Percentiles rank a stretch among this genome's conserved stretches.
Evolutionary conservation across 305 asterid genomes (phyloP).

Genomic region (Stenogyne calaminthoides): DNA sequence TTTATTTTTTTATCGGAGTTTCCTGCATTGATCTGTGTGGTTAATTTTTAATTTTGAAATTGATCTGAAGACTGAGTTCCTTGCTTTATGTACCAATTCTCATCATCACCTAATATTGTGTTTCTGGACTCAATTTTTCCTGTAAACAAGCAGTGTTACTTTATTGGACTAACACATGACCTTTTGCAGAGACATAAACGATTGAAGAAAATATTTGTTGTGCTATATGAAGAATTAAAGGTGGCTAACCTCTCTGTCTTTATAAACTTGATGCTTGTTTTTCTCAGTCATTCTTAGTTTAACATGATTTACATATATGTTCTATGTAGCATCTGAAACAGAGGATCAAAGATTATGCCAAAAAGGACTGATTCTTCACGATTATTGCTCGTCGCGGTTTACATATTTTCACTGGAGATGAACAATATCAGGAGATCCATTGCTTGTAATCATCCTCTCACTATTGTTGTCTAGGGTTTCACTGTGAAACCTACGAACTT

Average conservation of each 20-base stretch:
- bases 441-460: slow-evolving; percentile 15
- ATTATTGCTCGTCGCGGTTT: slow-evolving; percentile 9
- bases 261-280: slow-evolving; percentile 20
- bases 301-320: slow-evolving; percentile 25
- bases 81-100: slow-evolving; percentile 6
- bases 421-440: slow-evolving; percentile 5
- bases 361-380: slow-evolving; percentile 38
- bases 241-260: slow-evolving; percentile 43
- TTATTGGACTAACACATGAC: slow-evolving; percentile 33
- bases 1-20: slow-evolving; percentile 14
- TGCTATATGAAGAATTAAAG: slow-evolving; percentile 85
- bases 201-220: slow-evolving; percentile 66
- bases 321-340: slow-evolving; percentile 75
- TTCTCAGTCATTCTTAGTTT: slow-evolving; percentile 14
- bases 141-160: not conserved
- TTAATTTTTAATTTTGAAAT: slow-evolving; percentile 7
- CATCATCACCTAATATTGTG: slow-evolving; percentile 7
- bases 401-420: slow-evolving; percentile 6
- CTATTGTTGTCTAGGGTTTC: slow-evolving; percentile 26
- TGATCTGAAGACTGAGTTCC: slow-evolving; percentile 15
- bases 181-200: slow-evolving; percentile 78
- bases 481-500: slow-evolving; percentile 22
- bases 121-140: slow-evolving; percentile 10
- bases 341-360: slow-evolving; percentile 75
- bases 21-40: slow-evolving; percentile 20